Conservation (phyloP, 2,329 filamentous ascomycete genomes). For the Penicillium sp. region DNA sequence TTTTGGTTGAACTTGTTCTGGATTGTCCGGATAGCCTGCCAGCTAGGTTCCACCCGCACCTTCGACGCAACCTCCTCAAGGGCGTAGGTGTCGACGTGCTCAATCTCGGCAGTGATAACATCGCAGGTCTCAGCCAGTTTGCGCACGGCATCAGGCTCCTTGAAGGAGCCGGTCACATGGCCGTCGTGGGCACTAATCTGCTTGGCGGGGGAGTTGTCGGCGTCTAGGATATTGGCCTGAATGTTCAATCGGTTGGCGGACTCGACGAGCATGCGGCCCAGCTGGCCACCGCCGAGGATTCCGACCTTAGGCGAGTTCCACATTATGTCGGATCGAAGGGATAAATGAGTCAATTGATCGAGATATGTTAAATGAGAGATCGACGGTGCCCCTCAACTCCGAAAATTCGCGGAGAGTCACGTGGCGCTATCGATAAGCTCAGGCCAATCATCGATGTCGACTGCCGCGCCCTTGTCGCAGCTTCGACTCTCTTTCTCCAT, state of each 20-base stretch:
- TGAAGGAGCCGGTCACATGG: conserved; percentile 86
- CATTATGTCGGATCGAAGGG: conserved; percentile 26
- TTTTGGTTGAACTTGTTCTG: conserved; percentile 95
- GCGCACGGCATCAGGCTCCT: conserved; percentile 74
- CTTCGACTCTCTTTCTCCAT: conserved; percentile 17
- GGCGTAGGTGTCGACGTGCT: conserved; percentile 88
- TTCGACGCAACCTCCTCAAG: conserved; percentile 76
- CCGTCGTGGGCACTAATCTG: conserved; percentile 73
- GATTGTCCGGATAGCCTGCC: conserved; percentile 81
- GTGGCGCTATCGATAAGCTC: conserved; percentile 25
- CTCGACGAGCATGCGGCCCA: conserved; percentile 92
- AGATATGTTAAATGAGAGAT: conserved; percentile 10
- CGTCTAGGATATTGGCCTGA: conserved; percentile 76
- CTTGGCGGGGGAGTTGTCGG: conserved; percentile 74
- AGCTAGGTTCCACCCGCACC: conserved; percentile 73
- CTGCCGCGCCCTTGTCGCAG: conserved; percentile 13
- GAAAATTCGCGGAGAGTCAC: conserved; percentile 28
- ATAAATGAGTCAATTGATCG: conserved; percentile 8
- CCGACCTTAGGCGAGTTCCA: conserved; percentile 49
- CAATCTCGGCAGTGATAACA: conserved; percentile 88
- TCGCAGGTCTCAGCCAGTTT: conserved; percentile 75
- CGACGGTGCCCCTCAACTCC: conserved; percentile 22
- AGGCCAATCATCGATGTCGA: conserved; percentile 19
- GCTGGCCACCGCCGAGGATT: conserved; percentile 65
- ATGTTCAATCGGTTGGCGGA: conserved; percentile 78